Evolutionary conservation across 352 stramenopile species (phyloP).

Genomic region (Globisporangium barbulae): DNA sequence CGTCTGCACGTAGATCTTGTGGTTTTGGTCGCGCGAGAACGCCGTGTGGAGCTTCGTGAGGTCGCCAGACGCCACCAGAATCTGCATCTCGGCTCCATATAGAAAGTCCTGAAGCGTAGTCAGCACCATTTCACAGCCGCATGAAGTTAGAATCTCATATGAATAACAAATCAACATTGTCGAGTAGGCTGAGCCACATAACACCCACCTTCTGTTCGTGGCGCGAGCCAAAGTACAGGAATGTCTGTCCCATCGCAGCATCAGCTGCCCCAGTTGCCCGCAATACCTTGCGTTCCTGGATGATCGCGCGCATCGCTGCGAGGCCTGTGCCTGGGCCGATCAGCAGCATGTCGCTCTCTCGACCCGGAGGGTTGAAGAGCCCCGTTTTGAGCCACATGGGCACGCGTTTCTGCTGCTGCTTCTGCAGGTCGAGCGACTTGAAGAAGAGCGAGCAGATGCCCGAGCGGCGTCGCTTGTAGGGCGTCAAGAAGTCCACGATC

Average conservation of each 20-base stretch:
- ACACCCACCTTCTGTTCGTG: constrained; percentile 64
- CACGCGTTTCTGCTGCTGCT: constrained; percentile 33
- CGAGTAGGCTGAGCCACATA: neutral
- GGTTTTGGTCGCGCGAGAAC: constrained; percentile 87
- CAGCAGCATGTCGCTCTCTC: constrained; percentile 69
- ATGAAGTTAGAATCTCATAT: neutral
- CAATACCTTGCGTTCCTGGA: constrained; percentile 76
- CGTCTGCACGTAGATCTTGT: constrained; percentile 93
- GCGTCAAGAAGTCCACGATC: constrained; percentile 89
- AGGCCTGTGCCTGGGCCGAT: constrained; percentile 90
- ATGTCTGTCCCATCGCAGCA: constrained; percentile 23
- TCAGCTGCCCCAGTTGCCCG: constrained; percentile 20
- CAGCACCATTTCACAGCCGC: too few relatives aligned
- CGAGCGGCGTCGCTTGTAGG: constrained; percentile 78
- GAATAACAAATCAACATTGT: neutral
- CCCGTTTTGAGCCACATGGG: constrained; percentile 88
- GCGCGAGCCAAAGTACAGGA: constrained; percentile 90
- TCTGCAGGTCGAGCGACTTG: constrained; percentile 42
- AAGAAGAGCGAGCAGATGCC: constrained; percentile 88
- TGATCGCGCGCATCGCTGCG: constrained; percentile 87
- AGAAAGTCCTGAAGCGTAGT: constrained; percentile 70
- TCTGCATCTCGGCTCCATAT: constrained; percentile 76
- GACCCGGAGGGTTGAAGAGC: constrained; percentile 56
- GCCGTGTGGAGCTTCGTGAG: constrained; percentile 80
- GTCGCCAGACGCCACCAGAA: constrained; percentile 39